Evolutionary conservation across 2,329 filamentous ascomycete genomes (phyloP).

Genomic region (Verticillium nonalfalfae): DNA sequence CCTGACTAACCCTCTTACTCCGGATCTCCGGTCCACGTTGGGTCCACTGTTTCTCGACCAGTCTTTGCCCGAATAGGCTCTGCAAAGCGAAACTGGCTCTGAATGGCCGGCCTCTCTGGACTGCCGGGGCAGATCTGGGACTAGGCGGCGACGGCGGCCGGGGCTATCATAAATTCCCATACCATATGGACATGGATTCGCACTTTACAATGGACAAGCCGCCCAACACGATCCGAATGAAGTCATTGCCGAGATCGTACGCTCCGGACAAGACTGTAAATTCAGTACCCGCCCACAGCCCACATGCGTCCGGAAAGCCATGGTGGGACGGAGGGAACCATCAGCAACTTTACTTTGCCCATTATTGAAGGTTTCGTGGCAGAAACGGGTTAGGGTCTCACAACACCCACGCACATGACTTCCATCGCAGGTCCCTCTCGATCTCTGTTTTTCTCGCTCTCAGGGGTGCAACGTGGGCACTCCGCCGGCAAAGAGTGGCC

Average conservation of each 20-base stretch:
- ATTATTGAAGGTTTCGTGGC: no score
- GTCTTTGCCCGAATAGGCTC: conserved; percentile 10
- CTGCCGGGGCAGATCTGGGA: conserved; percentile 4
- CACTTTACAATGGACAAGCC: not conserved
- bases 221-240: not conserved
- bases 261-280: not conserved
- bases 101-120: conserved; percentile 7
- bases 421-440: not conserved
- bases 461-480: not conserved
- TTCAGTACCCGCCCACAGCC: not conserved
- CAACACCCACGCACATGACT: not conserved
- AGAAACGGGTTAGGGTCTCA: not conserved
- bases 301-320: no score
- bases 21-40: not conserved
- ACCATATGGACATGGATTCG: not conserved
- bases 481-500: not conserved
- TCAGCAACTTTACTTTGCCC: no score
- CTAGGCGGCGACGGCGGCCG: conserved; percentile 5
- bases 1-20: not conserved
- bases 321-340: no score
- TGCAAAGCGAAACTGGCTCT: conserved; percentile 11
- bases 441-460: not conserved
- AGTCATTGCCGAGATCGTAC: not conserved
- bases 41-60: not conserved
- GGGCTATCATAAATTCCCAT: not conserved